Base-by-base conservation (phyloP, 2,329 filamentous ascomycete species). In the Fusarium austroafricanum region DNA sequence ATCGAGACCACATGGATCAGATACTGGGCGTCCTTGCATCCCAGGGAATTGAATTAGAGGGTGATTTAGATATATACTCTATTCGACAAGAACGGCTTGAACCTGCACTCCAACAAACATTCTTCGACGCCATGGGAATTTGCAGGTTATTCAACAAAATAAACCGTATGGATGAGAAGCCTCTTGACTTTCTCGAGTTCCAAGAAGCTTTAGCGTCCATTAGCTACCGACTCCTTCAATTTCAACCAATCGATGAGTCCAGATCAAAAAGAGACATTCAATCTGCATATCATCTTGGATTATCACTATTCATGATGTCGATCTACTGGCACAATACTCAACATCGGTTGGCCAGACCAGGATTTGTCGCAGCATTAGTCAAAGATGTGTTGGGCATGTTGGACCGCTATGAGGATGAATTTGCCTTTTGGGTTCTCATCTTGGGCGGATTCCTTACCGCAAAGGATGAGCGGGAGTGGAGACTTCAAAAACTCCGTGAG, bases 301-400 rank as follows among this genome's bases (percentile, higher is more conserved):
- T 56, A 3, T 17, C 20, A 2, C n/a, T 62, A 2, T 62, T 56
- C 10, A 42, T 62, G 20, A 28, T 56, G 26, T 43, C 57, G 2
- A 3, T 62, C 0, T 47, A 55, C 10, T 62, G 59, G 21, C 35
- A 62, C 4, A 55, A 56, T 1, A 45, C n/a, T 15, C 59, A 62
- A 10, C 9, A 14, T 5, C 29, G 47, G 0, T 23, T 62, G 1
- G 26, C 49, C 4, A 20, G 29, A 2, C 42, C 5, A 2, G 57
- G 59, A 2, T 3, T 62, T 2, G 18, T 56, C 7, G 28, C 38
- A 6, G 1, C 9, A 6, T 40, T 43, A 14, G 33, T 62, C 2
- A 23, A n/a, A 11, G 20, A 62, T 1, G 42, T 33, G 4, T 3
- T 38, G 1, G 10, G 2, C 1, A 6, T 23, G 4, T 3, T 14